These are phyloP conservation scores for Populus ilicifolia DNA, from an alignment of 345 rosid species.

Conservation along the genomic window DNA sequence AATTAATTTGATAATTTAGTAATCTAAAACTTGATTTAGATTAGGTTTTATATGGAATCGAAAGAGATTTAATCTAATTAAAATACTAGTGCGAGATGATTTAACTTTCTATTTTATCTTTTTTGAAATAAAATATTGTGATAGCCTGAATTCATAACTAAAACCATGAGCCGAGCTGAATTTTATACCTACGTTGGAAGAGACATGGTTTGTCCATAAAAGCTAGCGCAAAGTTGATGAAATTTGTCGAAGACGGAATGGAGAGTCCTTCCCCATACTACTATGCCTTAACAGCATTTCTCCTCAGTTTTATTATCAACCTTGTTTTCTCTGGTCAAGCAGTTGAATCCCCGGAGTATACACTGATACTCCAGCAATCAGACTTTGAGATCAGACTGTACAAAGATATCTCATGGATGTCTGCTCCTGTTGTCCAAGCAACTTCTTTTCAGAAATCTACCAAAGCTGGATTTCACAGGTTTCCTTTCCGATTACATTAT, in stretches of 20 bases:
- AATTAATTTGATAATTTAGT: too few species aligned
- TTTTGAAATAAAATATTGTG: too few species aligned
- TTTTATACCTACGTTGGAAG: not conserved
- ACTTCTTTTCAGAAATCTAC: conserved; percentile 39
- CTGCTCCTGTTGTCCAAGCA: conserved; percentile 33
- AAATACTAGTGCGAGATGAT: too few species aligned
- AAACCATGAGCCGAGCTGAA: too few species aligned
- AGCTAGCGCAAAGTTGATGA: not conserved
- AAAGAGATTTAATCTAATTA: too few species aligned
- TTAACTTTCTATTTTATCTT: too few species aligned
- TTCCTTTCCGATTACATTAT: not conserved
- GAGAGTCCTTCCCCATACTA: not conserved
- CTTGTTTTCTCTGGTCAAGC: conserved; percentile 15
- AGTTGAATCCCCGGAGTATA: conserved; percentile 34
- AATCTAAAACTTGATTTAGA: too few species aligned
- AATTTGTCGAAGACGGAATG: conserved; percentile 8
- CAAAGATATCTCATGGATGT: conserved; percentile 30
- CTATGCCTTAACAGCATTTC: not conserved
- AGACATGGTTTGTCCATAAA: not conserved
- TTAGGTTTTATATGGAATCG: too few species aligned
- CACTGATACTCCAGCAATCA: conserved; percentile 21
- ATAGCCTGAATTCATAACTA: too few species aligned
- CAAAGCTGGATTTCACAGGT: conserved; percentile 50
- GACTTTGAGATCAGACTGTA: conserved; percentile 47
- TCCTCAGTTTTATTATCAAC: not conserved